These are phyloP conservation scores for Pichia insulana DNA, from an alignment of 805 yeast species.

Conservation along the genomic window DNA sequence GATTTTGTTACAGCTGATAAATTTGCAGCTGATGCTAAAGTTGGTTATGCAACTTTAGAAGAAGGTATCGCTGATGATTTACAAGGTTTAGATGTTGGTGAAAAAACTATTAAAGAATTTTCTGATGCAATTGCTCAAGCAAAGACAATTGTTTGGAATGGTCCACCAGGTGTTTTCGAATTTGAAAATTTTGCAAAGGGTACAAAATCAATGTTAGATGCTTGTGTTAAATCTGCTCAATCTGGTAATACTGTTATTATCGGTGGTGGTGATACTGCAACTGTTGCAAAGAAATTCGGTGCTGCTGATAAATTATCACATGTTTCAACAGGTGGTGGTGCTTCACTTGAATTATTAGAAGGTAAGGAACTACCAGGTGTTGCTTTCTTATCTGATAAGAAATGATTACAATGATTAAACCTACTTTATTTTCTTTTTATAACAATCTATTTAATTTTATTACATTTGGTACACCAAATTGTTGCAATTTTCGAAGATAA, in stretches of 20 bases:
- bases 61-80: constrained; percentile 92
- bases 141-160: constrained; percentile 99
- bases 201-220: constrained; percentile 84
- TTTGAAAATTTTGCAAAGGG: constrained; percentile 87
- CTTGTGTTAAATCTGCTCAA: constrained; percentile 77
- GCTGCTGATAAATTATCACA: constrained; percentile 94
- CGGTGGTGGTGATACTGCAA: constrained; percentile 99
- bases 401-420: constrained; percentile 21
- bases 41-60: constrained; percentile 75
- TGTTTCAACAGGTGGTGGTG: constrained; percentile 99
- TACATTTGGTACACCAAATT: constrained; percentile 1
- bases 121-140: constrained; percentile 80
- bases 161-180: constrained; percentile 99
- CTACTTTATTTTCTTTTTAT: no score
- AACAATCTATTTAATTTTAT: not conserved
- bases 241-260: constrained; percentile 91
- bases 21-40: constrained; percentile 85
- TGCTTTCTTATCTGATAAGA: constrained; percentile 74
- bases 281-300: constrained; percentile 97
- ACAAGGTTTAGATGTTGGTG: constrained; percentile 96
- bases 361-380: constrained; percentile 99
- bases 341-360: constrained; percentile 95
- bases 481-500: not conserved
- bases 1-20: constrained; percentile 95
- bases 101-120: constrained; percentile 74